A percentile compares a stretch with the other conserved stretches of the same genome.
These are phyloP conservation scores for Aegilops longissima DNA, from an alignment of 176 grass and related monocot species.

Conservation along the genomic window DNA sequence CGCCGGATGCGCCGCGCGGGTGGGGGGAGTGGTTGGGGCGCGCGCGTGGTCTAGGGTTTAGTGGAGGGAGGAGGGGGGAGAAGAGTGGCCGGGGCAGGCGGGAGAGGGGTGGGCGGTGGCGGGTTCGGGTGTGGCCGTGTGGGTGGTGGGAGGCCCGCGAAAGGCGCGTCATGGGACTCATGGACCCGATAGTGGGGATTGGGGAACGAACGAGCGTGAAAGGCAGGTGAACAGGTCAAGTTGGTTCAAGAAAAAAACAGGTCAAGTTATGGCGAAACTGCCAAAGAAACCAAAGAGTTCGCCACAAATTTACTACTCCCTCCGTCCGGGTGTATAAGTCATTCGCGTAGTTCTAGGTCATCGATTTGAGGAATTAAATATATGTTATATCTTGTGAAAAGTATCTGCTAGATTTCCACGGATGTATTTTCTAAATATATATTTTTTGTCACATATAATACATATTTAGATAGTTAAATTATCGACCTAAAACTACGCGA, in stretches of 20 bases:
- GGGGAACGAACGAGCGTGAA: neutral
- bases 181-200: neutral
- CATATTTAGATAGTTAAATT: no score
- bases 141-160: neutral
- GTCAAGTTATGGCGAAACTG: no score
- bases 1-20: neutral
- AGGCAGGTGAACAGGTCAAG: neutral
- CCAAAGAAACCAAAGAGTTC: neutral
- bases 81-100: neutral
- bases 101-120: neutral
- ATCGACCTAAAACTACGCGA: no score
- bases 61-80: neutral
- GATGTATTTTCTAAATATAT: no score
- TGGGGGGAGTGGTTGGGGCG: neutral
- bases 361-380: no score
- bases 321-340: no score
- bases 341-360: no score
- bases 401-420: no score
- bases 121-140: neutral
- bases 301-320: neutral
- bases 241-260: no score
- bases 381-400: no score
- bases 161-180: neutral
- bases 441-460: no score
- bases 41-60: slow-evolving; percentile 51